Percentiles rank a stretch among this genome's conserved stretches.
phyloP scores from a whole-genome alignment of 2,329 filamentous ascomycete species.

The Tolypocladium ovalisporum region DNA sequence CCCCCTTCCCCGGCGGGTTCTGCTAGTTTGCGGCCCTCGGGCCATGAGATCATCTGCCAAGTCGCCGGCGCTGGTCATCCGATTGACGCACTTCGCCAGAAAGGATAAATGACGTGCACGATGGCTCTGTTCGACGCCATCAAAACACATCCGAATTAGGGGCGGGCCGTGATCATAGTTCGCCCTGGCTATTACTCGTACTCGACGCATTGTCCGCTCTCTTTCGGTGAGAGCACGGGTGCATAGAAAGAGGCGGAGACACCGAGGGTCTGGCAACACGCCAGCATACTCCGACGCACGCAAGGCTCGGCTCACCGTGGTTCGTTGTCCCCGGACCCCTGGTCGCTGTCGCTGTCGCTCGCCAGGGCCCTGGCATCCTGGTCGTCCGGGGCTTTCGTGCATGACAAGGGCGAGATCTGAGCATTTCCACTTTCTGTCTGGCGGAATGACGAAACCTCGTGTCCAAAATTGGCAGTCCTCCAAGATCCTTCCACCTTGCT shows the following conservation, averaged over 20 bases:
- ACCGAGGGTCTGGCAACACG: not conserved
- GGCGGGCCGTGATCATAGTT: not conserved
- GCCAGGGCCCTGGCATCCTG: no score
- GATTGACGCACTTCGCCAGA: not conserved
- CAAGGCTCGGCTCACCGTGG: not conserved
- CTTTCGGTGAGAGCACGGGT: not conserved
- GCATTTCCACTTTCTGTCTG: constrained; percentile 10
- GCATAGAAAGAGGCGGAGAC: not conserved
- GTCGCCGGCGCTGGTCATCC: not conserved
- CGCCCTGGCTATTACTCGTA: not conserved
- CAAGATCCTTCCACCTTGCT: not conserved
- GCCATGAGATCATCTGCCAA: not conserved
- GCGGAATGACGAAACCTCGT: constrained; percentile 16
- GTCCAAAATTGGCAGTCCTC: constrained; percentile 18
- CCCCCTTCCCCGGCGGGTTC: not conserved
- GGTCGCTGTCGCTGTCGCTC: constrained; percentile 3
- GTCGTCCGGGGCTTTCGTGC: not conserved
- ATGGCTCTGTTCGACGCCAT: no score
- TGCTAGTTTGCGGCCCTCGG: not conserved
- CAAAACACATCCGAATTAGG: no score
- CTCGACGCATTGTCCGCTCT: not conserved
- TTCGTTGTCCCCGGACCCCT: constrained; percentile 8
- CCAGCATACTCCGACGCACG: no score
- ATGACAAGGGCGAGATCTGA: constrained; percentile 11
- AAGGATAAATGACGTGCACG: not conserved